Base-by-base conservation (phyloP, 1,139 yeast genomes). In the Hansenula anomala region DNA sequence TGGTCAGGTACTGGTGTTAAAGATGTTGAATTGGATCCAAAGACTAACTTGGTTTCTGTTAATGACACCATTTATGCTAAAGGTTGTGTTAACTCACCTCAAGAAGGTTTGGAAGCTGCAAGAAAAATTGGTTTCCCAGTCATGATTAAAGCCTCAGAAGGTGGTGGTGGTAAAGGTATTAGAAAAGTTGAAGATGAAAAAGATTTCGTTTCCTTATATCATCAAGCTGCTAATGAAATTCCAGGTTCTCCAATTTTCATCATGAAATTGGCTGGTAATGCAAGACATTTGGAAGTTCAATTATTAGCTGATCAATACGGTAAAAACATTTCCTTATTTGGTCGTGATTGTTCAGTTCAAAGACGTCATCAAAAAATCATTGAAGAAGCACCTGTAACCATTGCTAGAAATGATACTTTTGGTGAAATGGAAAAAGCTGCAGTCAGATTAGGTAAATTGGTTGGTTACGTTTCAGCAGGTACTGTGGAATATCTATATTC, bases 121-220 rank as follows among this genome's bases (percentile, higher is more conserved):
- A 77, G 71, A 54, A 63, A 75, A 57, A 90, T 92, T 55, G 97
- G 98, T 3, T 89, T 89, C 72, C 97, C 97, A 32, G 94, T 89
- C 38, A 89, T 89, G 97, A 79, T 89, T 55, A 89, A 89, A 64
- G 97, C 97, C 31, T 87, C 96, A 44, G 97, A 89, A 80, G 97
- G 97, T 73, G 97, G 97, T 67, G 97, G 97, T 71, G 97, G 97
- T 74, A 89, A 89, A 68, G 97, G 97, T 75, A 89, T 89, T 60
- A 81, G 97, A 73, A 87, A 87, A 64, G 96, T 86, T 49, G 95
- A 85, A 40, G 61, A 71, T 44, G 95, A 82, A 63, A 78, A 78
- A 45, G 81, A 85, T 54, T 89, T 89, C 51, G 56, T 71, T 30
- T 53, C 83, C 28, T 67, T 84, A 51, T 89, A 87, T 61, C 76